These are phyloP conservation scores for Filobasidium wieringae DNA, from an alignment of 768 basidiomycete genomes.

Conservation along the genomic window DNA sequence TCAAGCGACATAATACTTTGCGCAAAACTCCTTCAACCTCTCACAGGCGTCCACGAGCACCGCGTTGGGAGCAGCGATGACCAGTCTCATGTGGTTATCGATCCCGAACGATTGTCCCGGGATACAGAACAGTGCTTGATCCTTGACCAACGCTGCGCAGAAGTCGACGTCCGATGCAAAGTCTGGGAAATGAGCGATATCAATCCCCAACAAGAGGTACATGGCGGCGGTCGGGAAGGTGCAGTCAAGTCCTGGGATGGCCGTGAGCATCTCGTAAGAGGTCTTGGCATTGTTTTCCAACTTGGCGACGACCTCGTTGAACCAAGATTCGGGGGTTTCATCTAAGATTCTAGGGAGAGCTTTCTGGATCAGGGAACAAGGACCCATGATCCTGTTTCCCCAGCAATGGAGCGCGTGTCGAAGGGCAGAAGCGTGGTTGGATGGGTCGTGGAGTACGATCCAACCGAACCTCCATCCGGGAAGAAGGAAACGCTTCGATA, in stretches of 20 bases:
- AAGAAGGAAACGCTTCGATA: conserved; percentile 40
- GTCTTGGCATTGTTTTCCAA: conserved; percentile 27
- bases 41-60: conserved; percentile 31
- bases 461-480: conserved; percentile 40
- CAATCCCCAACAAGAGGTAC: conserved; percentile 31
- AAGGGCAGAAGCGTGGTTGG: conserved; percentile 25
- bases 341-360: conserved; percentile 28
- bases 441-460: conserved; percentile 37
- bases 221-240: conserved; percentile 26
- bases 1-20: conserved; percentile 15
- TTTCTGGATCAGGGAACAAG: conserved; percentile 29
- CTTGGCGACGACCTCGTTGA: conserved; percentile 26
- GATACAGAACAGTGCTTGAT: conserved; percentile 33
- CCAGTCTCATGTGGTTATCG: conserved; percentile 30
- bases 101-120: conserved; percentile 33
- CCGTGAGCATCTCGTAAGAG: conserved; percentile 16
- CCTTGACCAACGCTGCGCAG: conserved; percentile 26
- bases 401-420: conserved; percentile 29
- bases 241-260: conserved; percentile 25
- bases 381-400: conserved; percentile 38
- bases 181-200: conserved; percentile 19
- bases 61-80: conserved; percentile 24
- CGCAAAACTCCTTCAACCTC: conserved; percentile 27
- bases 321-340: conserved; percentile 24
- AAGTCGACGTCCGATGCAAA: conserved; percentile 33